These are phyloP conservation scores for Spirogloea muscicola DNA, from an alignment of 139 green algal genomes.

Conservation along the genomic window DNA sequence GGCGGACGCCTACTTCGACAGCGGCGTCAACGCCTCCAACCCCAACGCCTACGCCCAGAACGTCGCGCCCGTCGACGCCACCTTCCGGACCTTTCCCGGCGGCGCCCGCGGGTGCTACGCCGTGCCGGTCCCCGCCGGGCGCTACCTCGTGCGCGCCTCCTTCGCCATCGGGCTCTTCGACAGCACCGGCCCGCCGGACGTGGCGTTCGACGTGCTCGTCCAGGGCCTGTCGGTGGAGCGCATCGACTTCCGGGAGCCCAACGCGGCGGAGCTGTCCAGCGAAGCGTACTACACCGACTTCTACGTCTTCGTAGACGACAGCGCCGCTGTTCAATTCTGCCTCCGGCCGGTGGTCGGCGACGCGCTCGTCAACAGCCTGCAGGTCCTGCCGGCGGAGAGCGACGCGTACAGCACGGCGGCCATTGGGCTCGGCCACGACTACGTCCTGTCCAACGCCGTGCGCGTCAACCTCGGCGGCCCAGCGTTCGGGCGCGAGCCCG, in stretches of 20 bases:
- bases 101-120: constrained; percentile 1
- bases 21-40: not conserved
- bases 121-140: not conserved
- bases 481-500: not conserved
- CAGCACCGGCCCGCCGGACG: not conserved
- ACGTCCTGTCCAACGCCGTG: constrained; percentile 1
- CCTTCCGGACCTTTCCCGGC: constrained; percentile 1
- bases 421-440: not conserved
- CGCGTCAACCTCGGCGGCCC: constrained; percentile 17
- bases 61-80: not conserved
- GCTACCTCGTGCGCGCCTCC: constrained; percentile 17
- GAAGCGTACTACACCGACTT: constrained; percentile 12
- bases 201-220: constrained; percentile 9
- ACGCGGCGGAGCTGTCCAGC: no score
- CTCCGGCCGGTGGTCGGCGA: not conserved
- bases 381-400: constrained; percentile 7
- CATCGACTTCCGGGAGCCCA: not conserved
- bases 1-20: constrained; percentile 4
- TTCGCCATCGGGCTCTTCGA: constrained; percentile 26
- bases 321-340: constrained; percentile 4
- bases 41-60: not conserved
- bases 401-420: constrained; percentile 14
- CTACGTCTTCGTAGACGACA: not conserved
- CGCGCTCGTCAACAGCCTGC: constrained; percentile 15
- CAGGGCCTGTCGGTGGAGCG: constrained; percentile 5